phyloP scores from a whole-genome alignment of 208 protist genomes.

The Acanthamoeba sp. region DNA sequence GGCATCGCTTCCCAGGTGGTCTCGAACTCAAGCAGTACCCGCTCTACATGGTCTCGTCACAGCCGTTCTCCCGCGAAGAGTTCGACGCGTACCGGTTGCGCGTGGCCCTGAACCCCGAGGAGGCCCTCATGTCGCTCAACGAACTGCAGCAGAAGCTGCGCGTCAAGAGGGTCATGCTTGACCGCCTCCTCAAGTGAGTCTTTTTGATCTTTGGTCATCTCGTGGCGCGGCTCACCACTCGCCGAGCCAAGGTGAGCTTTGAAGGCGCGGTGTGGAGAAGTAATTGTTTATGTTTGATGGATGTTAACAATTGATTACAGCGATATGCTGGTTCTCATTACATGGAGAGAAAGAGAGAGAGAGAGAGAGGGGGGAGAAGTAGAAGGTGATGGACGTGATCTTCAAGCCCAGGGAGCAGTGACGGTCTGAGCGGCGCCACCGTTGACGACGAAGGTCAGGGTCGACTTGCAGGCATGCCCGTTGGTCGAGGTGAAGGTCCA shows the following conservation, averaged over 20 bases:
- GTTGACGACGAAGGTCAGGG: neutral
- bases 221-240: too few species aligned
- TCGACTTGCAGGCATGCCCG: neutral
- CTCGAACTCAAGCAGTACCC: neutral
- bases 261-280: too few species aligned
- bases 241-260: too few species aligned
- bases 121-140: neutral
- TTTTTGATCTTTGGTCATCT: too few species aligned
- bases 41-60: constrained; percentile 14
- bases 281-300: too few species aligned
- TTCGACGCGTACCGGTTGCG: neutral
- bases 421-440: neutral
- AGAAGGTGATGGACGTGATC: neutral
- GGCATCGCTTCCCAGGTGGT: neutral
- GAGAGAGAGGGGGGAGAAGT: neutral
- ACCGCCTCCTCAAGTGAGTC: neutral
- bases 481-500: constrained; percentile 28
- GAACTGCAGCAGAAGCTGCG: neutral
- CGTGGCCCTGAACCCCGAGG: neutral
- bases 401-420: neutral
- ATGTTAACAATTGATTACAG: neutral
- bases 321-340: neutral
- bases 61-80: neutral
- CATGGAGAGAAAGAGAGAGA: neutral
- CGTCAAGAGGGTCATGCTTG: neutral